Evolutionary conservation across 2,329 filamentous ascomycete species (phyloP), one percentile per base, ranked within the genome.

Genomic region (Clathrospora elynae): DNA sequence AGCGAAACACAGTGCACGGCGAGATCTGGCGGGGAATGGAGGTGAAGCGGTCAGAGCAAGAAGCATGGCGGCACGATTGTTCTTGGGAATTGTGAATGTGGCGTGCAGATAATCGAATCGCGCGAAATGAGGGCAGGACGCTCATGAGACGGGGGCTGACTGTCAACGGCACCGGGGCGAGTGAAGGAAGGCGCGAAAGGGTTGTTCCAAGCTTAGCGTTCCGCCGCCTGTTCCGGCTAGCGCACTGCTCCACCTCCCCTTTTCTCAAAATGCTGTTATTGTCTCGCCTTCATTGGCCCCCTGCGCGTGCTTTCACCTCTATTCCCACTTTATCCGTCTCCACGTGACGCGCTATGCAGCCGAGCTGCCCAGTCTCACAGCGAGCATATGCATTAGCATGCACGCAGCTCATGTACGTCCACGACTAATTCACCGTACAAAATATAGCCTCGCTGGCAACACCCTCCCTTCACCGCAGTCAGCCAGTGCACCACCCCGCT

Each of bases 121-220:
- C 42, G 55, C 47, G 55, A 64, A 59, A 62, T 61, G 60, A 62
- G 35, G 31, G 50, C 48, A 53, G 55, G 56, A 61, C 56, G 39
- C 36, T 38, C n/a, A n/a, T n/a, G 46, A 47, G 36, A 20, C 26
- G 48, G 43, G 49, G 49, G 58, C 56, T 61, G 60, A 59, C 55
- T 51, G 53, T 56, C 49, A 48, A 57, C 41, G 43, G 50, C 47
- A 47, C 42, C 43, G 43, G 53, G 53, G 53, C 47, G 55, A 53
- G 53, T 51, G 47, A 52, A 52, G 53, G 53, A 46, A 56, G 52
- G 53, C 53, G 53, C 53, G 49, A 51, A 35, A 33, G 20, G 49
- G 26, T 36, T 34, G 42, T 46, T 46, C 42, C 42, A 46, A 42
- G 43, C 43, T 36, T 46, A 42, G 51, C 39, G 55, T 53, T 46